These are phyloP conservation scores for Combretum micranthum DNA, from an alignment of 345 rosid species.

Conservation along the genomic window DNA sequence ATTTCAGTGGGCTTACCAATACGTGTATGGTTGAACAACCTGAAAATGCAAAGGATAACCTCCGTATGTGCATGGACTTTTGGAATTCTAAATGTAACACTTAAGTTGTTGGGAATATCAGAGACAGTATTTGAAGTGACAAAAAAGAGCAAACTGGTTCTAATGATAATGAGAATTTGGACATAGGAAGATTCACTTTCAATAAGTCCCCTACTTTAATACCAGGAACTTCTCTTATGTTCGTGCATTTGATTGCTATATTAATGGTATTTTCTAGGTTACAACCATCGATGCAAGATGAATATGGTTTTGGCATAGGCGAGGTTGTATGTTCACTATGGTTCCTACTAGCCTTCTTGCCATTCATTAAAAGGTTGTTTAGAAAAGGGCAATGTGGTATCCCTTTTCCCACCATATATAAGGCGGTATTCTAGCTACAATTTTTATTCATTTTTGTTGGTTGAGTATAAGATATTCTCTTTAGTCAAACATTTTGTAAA, in stretches of 20 bases:
- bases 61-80: conserved; percentile 36
- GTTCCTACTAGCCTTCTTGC: conserved; percentile 36
- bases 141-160: conserved; percentile 30
- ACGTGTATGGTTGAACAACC: conserved; percentile 40
- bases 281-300: conserved; percentile 3
- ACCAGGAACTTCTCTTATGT: conserved; percentile 44
- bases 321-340: conserved; percentile 32
- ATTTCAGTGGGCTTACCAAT: conserved; percentile 20
- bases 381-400: conserved; percentile 53
- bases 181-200: conserved; percentile 27
- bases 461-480: not conserved
- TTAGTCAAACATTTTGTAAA: not conserved
- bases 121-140: conserved; percentile 45
- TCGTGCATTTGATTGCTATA: conserved; percentile 37
- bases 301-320: conserved; percentile 17
- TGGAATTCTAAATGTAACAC: conserved; percentile 17
- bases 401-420: conserved; percentile 43
- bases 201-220: conserved; percentile 35
- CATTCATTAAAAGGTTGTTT: conserved; percentile 47
- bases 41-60: conserved; percentile 23
- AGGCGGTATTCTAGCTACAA: conserved; percentile 28
- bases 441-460: conserved; percentile 20
- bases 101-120: conserved; percentile 41
- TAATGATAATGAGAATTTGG: not conserved
- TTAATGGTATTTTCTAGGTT: conserved; percentile 7